These are phyloP conservation scores for Clitopilus passeckerianus DNA, from an alignment of 768 basidiomycete genomes.

Conservation along the genomic window DNA sequence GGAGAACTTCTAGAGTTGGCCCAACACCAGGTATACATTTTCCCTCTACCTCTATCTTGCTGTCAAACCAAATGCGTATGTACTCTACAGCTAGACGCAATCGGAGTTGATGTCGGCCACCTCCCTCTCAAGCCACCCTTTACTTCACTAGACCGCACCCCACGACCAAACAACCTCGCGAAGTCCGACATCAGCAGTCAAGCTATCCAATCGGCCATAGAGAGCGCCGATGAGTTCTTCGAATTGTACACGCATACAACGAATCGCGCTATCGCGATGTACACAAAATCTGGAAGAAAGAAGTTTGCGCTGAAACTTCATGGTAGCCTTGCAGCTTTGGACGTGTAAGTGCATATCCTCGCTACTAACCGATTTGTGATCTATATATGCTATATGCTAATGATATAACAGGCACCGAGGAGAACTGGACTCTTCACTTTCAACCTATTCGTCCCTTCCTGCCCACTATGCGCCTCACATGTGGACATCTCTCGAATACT, in stretches of 20 bases:
- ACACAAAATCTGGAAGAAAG: slow-evolving; percentile 75
- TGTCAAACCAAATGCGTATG: background rate
- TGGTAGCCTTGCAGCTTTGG: slow-evolving; percentile 82
- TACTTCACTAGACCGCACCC: slow-evolving; percentile 36
- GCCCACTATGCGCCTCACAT: slow-evolving; percentile 79
- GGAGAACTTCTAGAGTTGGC: slow-evolving; percentile 92
- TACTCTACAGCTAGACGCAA: slow-evolving; percentile 65
- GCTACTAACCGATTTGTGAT: background rate
- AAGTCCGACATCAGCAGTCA: slow-evolving; percentile 45
- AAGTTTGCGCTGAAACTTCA: slow-evolving; percentile 86
- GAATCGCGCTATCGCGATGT: slow-evolving; percentile 81
- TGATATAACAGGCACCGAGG: slow-evolving; percentile 55
- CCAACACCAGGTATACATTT: slow-evolving; percentile 63
- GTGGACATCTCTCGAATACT: slow-evolving; percentile 78
- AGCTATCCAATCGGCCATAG: slow-evolving; percentile 56
- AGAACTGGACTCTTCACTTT: slow-evolving; percentile 55
- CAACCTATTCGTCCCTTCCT: slow-evolving; percentile 75
- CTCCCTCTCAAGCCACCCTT: slow-evolving; percentile 76
- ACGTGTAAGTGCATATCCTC: slow-evolving; percentile 64
- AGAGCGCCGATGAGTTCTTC: slow-evolving; percentile 60
- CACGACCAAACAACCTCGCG: slow-evolving; percentile 13
- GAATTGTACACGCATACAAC: slow-evolving; percentile 71
- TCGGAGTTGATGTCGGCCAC: slow-evolving; percentile 72
- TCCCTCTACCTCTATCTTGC: background rate
- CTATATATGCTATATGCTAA: too few species aligned